These are phyloP conservation scores for Cytidiella melzeri DNA, from an alignment of 768 basidiomycete species.

Conservation along the genomic window DNA sequence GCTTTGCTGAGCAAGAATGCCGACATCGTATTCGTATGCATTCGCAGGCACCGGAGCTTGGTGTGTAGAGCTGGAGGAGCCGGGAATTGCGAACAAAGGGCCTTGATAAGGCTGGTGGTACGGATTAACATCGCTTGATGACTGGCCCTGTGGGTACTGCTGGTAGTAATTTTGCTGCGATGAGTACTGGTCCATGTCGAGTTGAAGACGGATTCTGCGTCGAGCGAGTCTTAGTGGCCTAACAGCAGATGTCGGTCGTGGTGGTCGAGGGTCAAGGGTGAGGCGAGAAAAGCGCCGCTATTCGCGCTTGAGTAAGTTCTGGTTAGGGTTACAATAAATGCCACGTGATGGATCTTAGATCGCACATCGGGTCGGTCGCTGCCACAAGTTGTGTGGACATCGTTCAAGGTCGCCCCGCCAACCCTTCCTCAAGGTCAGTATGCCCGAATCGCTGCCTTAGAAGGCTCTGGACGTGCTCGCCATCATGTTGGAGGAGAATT, in stretches of 20 bases:
- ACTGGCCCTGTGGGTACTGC: not conserved
- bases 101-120: constrained; percentile 80
- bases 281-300: not conserved
- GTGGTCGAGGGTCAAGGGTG: constrained; percentile 5
- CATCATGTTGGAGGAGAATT: not conserved
- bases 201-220: not conserved
- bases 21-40: constrained; percentile 90
- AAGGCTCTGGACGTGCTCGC: not conserved
- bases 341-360: constrained; percentile 13
- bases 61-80: constrained; percentile 58
- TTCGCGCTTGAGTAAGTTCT: no score
- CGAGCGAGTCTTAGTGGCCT: not conserved
- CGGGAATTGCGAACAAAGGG: constrained; percentile 62
- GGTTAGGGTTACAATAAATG: not conserved
- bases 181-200: constrained; percentile 23
- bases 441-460: not conserved
- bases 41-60: constrained; percentile 80
- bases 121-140: constrained; percentile 58
- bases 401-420: constrained; percentile 19
- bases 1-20: constrained; percentile 84
- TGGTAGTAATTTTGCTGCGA: constrained; percentile 36
- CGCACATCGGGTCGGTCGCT: not conserved
- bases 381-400: constrained; percentile 5
- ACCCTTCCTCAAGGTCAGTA: constrained; percentile 37
- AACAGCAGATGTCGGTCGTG: constrained; percentile 6